phyloP scores from a whole-genome alignment of 2,329 filamentous ascomycete genomes.

The Colletotrichum somersetense region DNA sequence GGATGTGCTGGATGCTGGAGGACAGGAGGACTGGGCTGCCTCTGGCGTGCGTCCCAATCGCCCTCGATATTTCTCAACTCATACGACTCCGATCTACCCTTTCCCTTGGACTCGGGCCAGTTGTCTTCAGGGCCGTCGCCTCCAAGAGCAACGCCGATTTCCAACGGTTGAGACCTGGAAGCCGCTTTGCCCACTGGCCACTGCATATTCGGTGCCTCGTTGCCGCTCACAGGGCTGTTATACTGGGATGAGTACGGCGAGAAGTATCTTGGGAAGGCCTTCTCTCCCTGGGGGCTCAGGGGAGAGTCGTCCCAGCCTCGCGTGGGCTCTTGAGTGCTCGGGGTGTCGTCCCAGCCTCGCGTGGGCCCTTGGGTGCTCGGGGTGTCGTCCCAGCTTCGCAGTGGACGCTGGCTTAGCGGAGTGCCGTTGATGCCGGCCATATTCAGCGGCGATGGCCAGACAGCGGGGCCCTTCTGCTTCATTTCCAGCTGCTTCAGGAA shows the following conservation, averaged over 20 bases:
- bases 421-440: slow-evolving; percentile 44
- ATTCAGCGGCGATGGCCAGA: slow-evolving; percentile 57
- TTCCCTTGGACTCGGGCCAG: slow-evolving; percentile 49
- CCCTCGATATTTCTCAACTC: slow-evolving; percentile 63
- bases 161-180: slow-evolving; percentile 42
- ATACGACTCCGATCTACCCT: slow-evolving; percentile 62
- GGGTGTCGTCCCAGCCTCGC: slow-evolving; percentile 64
- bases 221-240: slow-evolving; percentile 61
- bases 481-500: slow-evolving; percentile 63
- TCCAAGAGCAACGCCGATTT: slow-evolving; percentile 60
- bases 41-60: slow-evolving; percentile 46
- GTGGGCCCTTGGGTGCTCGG: slow-evolving; percentile 67
- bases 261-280: slow-evolving; percentile 62
- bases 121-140: slow-evolving; percentile 52
- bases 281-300: slow-evolving; percentile 57
- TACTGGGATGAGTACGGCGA: slow-evolving; percentile 72
- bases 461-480: slow-evolving; percentile 50
- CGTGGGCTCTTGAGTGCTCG: slow-evolving; percentile 66
- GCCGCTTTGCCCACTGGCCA: slow-evolving; percentile 53
- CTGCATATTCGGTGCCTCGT: slow-evolving; percentile 50
- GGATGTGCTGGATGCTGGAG: slow-evolving; percentile 60
- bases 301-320: slow-evolving; percentile 65
- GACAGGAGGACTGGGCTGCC: slow-evolving; percentile 53
- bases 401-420: slow-evolving; percentile 50
- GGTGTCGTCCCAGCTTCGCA: slow-evolving; percentile 65